Evolutionary conservation across 1,284 basidiomycete species (phyloP).

Genomic region (Athelia sp.): DNA sequence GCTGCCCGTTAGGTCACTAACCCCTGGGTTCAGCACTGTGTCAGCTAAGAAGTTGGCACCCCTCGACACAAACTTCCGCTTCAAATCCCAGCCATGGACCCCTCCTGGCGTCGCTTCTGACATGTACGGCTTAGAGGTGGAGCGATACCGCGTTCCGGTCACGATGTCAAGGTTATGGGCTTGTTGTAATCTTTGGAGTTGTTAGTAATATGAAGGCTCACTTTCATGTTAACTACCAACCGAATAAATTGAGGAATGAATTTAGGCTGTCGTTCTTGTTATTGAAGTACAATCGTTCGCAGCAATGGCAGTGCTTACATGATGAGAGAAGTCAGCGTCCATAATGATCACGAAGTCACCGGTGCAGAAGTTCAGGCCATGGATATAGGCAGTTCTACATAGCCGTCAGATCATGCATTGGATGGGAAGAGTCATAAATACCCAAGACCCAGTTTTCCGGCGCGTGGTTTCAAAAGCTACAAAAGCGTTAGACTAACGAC

Average conservation of each 20-base stretch:
- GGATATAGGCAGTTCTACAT: slow-evolving; percentile 83
- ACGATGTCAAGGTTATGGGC: slow-evolving; percentile 84
- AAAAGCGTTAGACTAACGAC: neutral
- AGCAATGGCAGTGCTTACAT: slow-evolving; percentile 46
- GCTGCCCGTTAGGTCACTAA: slow-evolving; percentile 83
- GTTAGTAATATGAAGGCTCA: slow-evolving; percentile 1
- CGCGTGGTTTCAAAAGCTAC: slow-evolving; percentile 76
- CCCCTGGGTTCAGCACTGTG: slow-evolving; percentile 77
- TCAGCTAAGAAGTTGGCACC: slow-evolving; percentile 86
- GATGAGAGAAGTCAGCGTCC: slow-evolving; percentile 95
- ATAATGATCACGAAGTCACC: slow-evolving; percentile 97
- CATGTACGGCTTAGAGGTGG: slow-evolving; percentile 46
- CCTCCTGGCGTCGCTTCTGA: slow-evolving; percentile 63
- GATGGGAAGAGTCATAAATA: slow-evolving; percentile 19
- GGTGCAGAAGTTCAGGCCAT: slow-evolving; percentile 82
- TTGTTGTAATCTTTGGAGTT: slow-evolving; percentile 59
- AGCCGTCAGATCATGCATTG: slow-evolving; percentile 4
- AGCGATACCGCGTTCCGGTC: slow-evolving; percentile 85
- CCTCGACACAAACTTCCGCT: slow-evolving; percentile 79
- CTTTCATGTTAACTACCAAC: slow-evolving; percentile 28
- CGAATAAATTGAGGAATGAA: slow-evolving; percentile 87
- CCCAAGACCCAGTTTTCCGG: slow-evolving; percentile 89
- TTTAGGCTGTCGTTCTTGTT: slow-evolving; percentile 57
- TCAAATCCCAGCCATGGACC: slow-evolving; percentile 87
- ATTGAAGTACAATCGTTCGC: slow-evolving; percentile 1